phyloP scores from a whole-genome alignment of 345 rosid genomes.

The Jatropha curcas region DNA sequence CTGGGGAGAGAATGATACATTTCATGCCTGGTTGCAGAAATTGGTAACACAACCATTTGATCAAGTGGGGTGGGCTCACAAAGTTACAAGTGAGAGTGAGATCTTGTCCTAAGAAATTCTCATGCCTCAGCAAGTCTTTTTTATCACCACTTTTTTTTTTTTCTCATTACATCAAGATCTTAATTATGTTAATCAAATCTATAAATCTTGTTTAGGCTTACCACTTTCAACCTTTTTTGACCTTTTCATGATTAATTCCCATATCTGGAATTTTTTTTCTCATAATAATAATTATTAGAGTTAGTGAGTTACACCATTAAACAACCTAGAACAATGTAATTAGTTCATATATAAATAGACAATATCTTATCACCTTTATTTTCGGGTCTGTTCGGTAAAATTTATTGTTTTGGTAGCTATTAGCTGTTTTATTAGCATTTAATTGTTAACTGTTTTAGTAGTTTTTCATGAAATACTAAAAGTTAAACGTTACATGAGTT shows the following conservation, averaged over 20 bases:
- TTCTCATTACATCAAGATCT: conserved; percentile 2
- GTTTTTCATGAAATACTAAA: no score
- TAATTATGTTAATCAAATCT: not conserved
- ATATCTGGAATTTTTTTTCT: not conserved
- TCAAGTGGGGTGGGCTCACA: conserved; percentile 22
- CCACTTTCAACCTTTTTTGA: not conserved
- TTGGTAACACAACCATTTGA: conserved; percentile 34
- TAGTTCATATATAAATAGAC: conserved; percentile 3
- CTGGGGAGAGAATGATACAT: conserved; percentile 21
- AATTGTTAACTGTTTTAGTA: no score
- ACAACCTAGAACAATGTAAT: conserved; percentile 9
- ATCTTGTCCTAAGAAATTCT: conserved; percentile 17
- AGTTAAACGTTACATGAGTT: no score
- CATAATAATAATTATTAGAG: not conserved
- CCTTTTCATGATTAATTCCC: not conserved
- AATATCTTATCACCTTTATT: not conserved
- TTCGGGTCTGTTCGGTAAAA: no score
- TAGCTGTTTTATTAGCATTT: no score
- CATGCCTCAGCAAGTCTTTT: conserved; percentile 10
- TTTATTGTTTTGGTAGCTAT: not conserved
- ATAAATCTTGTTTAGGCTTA: not conserved
- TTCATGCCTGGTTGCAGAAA: conserved; percentile 43
- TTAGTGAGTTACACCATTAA: conserved; percentile 1
- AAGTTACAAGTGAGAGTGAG: conserved; percentile 10
- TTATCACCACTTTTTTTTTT: not conserved